These are phyloP conservation scores for Cytospora piceae DNA, from an alignment of 2,329 filamentous ascomycete species.

Conservation along the genomic window DNA sequence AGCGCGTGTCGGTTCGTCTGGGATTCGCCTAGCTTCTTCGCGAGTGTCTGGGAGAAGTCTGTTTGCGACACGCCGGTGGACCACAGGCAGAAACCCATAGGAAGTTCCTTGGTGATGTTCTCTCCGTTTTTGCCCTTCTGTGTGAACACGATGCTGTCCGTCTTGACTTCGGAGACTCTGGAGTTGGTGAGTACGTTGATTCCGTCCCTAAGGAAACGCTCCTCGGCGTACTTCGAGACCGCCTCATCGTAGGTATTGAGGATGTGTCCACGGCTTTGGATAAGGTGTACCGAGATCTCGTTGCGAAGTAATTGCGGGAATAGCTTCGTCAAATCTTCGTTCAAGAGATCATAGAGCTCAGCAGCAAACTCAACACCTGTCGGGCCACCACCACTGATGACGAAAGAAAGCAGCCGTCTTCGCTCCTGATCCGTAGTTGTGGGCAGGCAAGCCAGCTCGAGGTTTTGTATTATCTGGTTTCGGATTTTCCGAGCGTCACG, in stretches of 20 bases:
- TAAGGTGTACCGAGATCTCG: constrained; percentile 96
- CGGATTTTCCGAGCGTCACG: constrained; percentile 88
- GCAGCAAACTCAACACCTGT: constrained; percentile 98
- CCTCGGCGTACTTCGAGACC: constrained; percentile 88
- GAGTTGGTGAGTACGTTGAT: constrained; percentile 92
- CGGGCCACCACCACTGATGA: constrained; percentile 92
- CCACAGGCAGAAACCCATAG: constrained; percentile 96
- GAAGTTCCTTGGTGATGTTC: constrained; percentile 85
- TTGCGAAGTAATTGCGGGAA: constrained; percentile 93
- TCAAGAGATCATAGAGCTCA: constrained; percentile 92
- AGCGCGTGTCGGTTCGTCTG: constrained; percentile 91
- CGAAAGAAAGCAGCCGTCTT: constrained; percentile 86
- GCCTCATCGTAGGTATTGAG: constrained; percentile 98
- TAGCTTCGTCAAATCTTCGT: constrained; percentile 83
- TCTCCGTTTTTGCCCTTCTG: constrained; percentile 77
- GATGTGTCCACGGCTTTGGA: constrained; percentile 93
- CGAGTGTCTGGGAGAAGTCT: constrained; percentile 75
- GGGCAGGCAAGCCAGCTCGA: constrained; percentile 90
- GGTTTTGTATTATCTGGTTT: constrained; percentile 84
- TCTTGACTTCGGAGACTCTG: constrained; percentile 83
- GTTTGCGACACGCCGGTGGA: constrained; percentile 93
- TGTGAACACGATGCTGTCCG: constrained; percentile 85
- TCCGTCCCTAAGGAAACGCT: constrained; percentile 86
- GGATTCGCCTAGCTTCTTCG: constrained; percentile 71
- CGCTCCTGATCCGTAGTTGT: constrained; percentile 89